A percentile compares a stretch with the other conserved stretches of the same genome.
Evolutionary conservation across 2,329 filamentous ascomycete species (phyloP).

Genomic region (Juglanconis oblonga): DNA sequence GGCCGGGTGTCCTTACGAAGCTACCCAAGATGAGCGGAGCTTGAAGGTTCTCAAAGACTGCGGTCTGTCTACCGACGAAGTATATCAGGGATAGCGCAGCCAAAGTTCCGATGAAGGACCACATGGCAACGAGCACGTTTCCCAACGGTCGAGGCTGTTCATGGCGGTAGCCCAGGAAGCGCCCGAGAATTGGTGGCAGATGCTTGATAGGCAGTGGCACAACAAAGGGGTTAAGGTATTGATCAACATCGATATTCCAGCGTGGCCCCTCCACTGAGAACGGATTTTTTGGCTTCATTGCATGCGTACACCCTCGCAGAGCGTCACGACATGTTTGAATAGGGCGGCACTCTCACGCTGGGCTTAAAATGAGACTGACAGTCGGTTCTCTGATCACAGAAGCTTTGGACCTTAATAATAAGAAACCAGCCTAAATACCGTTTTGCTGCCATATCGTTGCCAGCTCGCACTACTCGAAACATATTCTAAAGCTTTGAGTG

Average conservation of each 20-base stretch:
- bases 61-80: constrained; percentile 51
- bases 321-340: too few species aligned
- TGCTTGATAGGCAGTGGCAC: constrained; percentile 62
- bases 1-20: constrained; percentile 52
- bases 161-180: constrained; percentile 64
- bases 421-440: too few species aligned
- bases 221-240: constrained; percentile 68
- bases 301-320: neutral
- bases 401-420: too few species aligned
- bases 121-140: constrained; percentile 57
- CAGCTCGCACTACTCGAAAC: too few species aligned
- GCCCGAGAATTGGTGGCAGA: constrained; percentile 64
- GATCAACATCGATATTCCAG: constrained; percentile 72
- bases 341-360: too few species aligned
- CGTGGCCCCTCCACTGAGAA: too few species aligned
- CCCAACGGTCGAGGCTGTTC: constrained; percentile 41
- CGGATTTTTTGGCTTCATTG: neutral
- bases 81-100: constrained; percentile 58
- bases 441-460: too few species aligned
- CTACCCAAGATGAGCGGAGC: constrained; percentile 65
- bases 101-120: constrained; percentile 65
- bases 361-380: too few species aligned
- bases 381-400: too few species aligned
- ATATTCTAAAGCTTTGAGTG: neutral
- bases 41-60: constrained; percentile 48